Evolutionary conservation across 2,329 filamentous ascomycete genomes (phyloP).

Genomic region (Aspergillus fructus): DNA sequence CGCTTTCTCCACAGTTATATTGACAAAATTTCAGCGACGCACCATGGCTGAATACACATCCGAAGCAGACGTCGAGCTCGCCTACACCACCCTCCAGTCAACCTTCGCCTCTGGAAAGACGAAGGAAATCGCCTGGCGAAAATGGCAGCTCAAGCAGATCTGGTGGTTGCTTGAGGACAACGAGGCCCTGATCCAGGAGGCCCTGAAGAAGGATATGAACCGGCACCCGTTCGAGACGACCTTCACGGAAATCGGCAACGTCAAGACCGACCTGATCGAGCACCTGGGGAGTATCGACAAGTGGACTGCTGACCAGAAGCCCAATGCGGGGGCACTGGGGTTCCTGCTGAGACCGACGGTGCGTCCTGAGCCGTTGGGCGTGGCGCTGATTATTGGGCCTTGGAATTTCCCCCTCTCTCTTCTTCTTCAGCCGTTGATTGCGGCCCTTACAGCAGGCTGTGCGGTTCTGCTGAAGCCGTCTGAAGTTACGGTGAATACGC

Average conservation of each 20-base stretch:
- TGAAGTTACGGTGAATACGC: constrained; percentile 36
- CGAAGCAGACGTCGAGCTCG: constrained; percentile 1
- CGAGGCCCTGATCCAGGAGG: constrained; percentile 31
- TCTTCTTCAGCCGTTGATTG: constrained; percentile 40
- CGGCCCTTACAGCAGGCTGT: constrained; percentile 46
- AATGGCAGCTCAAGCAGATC: constrained; percentile 43
- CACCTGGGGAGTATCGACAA: constrained; percentile 40
- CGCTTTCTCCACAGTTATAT: no score
- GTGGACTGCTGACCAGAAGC: constrained; percentile 41
- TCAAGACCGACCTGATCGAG: constrained; percentile 39
- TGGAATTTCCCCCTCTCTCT: constrained; percentile 50
- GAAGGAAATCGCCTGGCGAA: constrained; percentile 41
- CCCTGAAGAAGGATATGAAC: constrained; percentile 37
- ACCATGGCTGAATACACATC: constrained; percentile 5
- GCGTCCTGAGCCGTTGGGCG: constrained; percentile 46
- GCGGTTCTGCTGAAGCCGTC: constrained; percentile 45
- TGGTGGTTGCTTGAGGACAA: constrained; percentile 47
- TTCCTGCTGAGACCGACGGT: constrained; percentile 32
- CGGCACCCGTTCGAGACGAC: constrained; percentile 35
- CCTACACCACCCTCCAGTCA: constrained; percentile 1
- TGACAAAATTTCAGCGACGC: not conserved
- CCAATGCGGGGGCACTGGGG: constrained; percentile 27
- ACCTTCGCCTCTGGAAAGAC: constrained; percentile 35
- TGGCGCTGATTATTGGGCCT: constrained; percentile 46
- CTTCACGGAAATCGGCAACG: constrained; percentile 28